Conservation (phyloP, 2,329 filamentous ascomycete species). For the Aspergillus amoenus region DNA sequence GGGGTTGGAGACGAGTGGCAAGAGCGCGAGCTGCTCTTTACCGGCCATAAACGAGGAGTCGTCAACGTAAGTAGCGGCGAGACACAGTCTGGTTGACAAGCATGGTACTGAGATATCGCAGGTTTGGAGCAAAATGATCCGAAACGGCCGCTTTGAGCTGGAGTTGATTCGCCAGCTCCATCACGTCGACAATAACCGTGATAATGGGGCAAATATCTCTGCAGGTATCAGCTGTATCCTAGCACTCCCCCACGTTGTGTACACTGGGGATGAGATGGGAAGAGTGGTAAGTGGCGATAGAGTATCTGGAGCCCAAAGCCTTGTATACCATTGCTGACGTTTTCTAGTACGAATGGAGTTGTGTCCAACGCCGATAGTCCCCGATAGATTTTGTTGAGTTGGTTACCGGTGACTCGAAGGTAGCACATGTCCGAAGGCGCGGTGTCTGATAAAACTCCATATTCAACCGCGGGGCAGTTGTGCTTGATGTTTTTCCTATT, state of each 20-base stretch:
- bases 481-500: background rate
- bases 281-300: conserved; percentile 67
- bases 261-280: conserved; percentile 92
- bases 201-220: conserved; percentile 53
- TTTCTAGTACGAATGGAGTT: conserved; percentile 57
- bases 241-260: conserved; percentile 78
- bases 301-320: background rate
- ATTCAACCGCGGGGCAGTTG: background rate
- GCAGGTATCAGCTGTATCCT: conserved; percentile 83
- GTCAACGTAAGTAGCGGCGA: conserved; percentile 60
- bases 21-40: conserved; percentile 81
- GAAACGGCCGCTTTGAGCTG: conserved; percentile 68
- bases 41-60: conserved; percentile 78
- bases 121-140: conserved; percentile 59
- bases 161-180: conserved; percentile 79
- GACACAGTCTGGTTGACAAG: background rate
- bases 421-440: background rate
- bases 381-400: background rate
- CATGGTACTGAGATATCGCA: conserved; percentile 24
- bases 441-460: background rate
- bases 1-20: conserved; percentile 89
- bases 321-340: conserved; percentile 19
- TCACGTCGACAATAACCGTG: conserved; percentile 69
- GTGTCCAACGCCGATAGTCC: conserved; percentile 49
- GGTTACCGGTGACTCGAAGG: background rate